These are phyloP conservation scores for Paecilomyces formosus DNA, from an alignment of 2,329 filamentous ascomycete genomes.

Conservation along the genomic window DNA sequence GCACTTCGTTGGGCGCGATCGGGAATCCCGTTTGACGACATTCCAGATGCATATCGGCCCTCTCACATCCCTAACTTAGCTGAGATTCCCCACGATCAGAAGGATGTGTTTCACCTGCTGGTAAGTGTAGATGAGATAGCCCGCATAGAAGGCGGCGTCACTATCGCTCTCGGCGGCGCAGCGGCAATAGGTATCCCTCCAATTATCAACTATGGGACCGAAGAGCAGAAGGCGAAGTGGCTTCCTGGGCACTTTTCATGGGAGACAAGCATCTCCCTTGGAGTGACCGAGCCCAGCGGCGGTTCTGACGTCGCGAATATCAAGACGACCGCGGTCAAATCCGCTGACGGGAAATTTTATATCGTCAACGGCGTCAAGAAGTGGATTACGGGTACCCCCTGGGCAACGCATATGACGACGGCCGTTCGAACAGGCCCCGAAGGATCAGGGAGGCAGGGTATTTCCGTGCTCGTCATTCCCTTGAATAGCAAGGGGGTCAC, in stretches of 20 bases:
- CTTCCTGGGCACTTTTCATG: conserved; percentile 53
- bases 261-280: conserved; percentile 55
- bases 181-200: conserved; percentile 58
- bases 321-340: conserved; percentile 46
- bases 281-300: conserved; percentile 57
- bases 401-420: conserved; percentile 55
- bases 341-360: conserved; percentile 45
- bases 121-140: conserved; percentile 50
- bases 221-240: conserved; percentile 52
- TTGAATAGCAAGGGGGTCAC: conserved; percentile 44
- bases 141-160: conserved; percentile 50
- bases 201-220: conserved; percentile 54
- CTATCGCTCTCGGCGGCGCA: conserved; percentile 35
- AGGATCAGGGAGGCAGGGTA: conserved; percentile 39
- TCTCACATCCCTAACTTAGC: too few relatives aligned
- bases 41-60: too few relatives aligned
- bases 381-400: conserved; percentile 59
- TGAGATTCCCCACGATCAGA: too few relatives aligned
- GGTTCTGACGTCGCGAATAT: conserved; percentile 60
- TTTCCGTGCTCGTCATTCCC: conserved; percentile 53
- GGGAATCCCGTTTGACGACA: too few relatives aligned
- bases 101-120: conserved; percentile 35
- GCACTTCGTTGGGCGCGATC: conserved; percentile 23
- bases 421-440: conserved; percentile 53
- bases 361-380: conserved; percentile 62